Base-by-base conservation (phyloP, 495 filamentous ascomycete species). In the Viridothelium virens region DNA sequence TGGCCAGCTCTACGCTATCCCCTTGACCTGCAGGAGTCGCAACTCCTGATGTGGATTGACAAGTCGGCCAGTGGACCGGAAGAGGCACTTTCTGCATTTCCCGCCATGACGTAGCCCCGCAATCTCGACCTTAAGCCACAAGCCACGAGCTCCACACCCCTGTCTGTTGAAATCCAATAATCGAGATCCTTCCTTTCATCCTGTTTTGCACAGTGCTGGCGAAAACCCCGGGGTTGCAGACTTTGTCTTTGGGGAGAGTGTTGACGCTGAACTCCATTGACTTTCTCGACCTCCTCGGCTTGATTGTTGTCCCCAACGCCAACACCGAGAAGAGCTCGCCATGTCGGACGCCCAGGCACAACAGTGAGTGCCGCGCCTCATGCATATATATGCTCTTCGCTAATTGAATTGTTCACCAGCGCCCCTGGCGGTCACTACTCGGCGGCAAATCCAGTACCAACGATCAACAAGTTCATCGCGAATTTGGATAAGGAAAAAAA, bases 391-490 rank as follows among this genome's bases (percentile, higher is more conserved):
- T 4, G 5, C 14, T 7, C 6, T 36, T 36, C 5, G 36, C 11
- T 59, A 1, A 36, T 1, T 9, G 0, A 50, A 53, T 44, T 14
- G 0, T 31, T 38, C 39, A 14, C 31, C 44, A 34, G 25, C 39
- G 65, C 38, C 14, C 74, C 77, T 2, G 77, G 77, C 14, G 77
- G 76, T 9, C 73, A 77, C 56, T 90, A 89, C 74, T 88, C 85
- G 1, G 87, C 85, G 18, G 71, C 70, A 46, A 94, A 95, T 75
- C 87, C 88, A 1, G 82, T 97, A 59, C 93, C 93, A 2, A 96
- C 90, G 59, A 88, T 97, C 69, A 85, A 89, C 71, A 83, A 91
- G 73, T 96, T 96, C 72, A 80, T 96, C 66, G 84, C 88, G 61
- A 82, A 83, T 47, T 82, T 96, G 41, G 91, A 96, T 74, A 79